phyloP scores from a whole-genome alignment of 2,329 filamentous ascomycete genomes.

The Plectosphaerella cucumerina region DNA sequence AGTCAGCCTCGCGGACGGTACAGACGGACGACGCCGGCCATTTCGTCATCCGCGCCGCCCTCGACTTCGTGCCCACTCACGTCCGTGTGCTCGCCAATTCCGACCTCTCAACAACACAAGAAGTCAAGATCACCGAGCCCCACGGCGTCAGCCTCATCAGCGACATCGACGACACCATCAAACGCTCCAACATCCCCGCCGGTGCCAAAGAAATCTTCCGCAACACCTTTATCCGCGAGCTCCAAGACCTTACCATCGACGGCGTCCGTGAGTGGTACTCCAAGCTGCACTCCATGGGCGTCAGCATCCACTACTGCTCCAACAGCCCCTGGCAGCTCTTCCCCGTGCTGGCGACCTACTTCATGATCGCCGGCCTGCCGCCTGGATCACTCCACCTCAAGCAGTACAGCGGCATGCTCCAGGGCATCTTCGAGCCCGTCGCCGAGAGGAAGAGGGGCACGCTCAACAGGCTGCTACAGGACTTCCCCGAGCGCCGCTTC shows the following conservation, averaged over 20 bases:
- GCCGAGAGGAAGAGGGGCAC: constrained; percentile 91
- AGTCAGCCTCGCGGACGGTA: constrained; percentile 80
- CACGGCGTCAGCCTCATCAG: constrained; percentile 88
- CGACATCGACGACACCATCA: constrained; percentile 97
- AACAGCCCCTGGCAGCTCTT: constrained; percentile 99
- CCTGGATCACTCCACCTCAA: constrained; percentile 91
- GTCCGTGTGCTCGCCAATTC: constrained; percentile 85
- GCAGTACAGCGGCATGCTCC: constrained; percentile 93
- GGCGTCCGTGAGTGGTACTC: constrained; percentile 91
- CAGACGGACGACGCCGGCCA: constrained; percentile 86
- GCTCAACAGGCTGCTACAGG: constrained; percentile 76
- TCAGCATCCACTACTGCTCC: constrained; percentile 95
- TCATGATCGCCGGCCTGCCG: constrained; percentile 74
- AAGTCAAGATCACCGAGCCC: constrained; percentile 72
- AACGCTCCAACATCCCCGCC: constrained; percentile 83
- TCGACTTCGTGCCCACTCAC: constrained; percentile 89
- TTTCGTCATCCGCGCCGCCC: constrained; percentile 72
- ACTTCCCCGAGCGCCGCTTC: constrained; percentile 88
- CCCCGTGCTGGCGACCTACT: constrained; percentile 81
- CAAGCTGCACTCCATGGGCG: constrained; percentile 70
- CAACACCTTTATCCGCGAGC: constrained; percentile 88
- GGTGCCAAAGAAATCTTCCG: constrained; percentile 93
- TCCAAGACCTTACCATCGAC: constrained; percentile 75
- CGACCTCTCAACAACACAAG: constrained; percentile 73
- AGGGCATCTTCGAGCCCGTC: constrained; percentile 96